A percentile compares a stretch with the other conserved stretches of the same genome.
Conservation (phyloP, 2,329 filamentous ascomycete genomes). For the Penicillium sp. region DNA sequence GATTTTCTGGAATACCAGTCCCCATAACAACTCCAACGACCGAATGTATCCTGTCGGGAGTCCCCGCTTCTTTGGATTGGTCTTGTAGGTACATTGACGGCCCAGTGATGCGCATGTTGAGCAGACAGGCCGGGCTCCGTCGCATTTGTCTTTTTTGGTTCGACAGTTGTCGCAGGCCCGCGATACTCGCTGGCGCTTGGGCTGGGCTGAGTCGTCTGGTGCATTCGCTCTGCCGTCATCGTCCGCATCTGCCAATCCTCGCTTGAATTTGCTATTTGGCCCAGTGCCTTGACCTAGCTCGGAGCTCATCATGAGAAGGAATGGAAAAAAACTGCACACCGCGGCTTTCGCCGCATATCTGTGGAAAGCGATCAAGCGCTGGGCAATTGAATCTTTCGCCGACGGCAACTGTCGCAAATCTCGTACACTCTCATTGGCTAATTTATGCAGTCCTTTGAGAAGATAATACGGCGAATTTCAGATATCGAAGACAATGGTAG, state of each 20-base stretch:
- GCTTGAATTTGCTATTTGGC: conserved; percentile 26
- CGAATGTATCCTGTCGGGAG: conserved; percentile 76
- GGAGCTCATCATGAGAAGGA: conserved; percentile 25
- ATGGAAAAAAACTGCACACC: conserved; percentile 17
- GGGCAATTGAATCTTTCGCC: conserved; percentile 28
- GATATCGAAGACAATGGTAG: too few species aligned
- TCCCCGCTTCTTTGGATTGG: conserved; percentile 68
- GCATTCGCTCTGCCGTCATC: conserved; percentile 24
- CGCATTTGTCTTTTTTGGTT: conserved; percentile 64
- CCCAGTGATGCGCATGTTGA: conserved; percentile 60
- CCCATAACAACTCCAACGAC: conserved; percentile 63
- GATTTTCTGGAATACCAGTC: conserved; percentile 59
- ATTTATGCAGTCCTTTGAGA: too few species aligned
- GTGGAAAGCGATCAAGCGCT: conserved; percentile 16
- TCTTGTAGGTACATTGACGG: conserved; percentile 64
- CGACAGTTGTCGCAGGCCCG: conserved; percentile 65
- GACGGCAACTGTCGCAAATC: conserved; percentile 12
- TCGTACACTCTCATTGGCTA: too few species aligned
- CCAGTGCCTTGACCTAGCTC: conserved; percentile 28
- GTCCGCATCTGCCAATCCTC: conserved; percentile 26
- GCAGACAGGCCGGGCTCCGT: conserved; percentile 62
- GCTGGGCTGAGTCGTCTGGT: conserved; percentile 28
- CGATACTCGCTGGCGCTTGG: conserved; percentile 60
- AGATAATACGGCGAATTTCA: too few species aligned
- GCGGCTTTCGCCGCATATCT: conserved; percentile 25